Percentiles rank a stretch among this genome's conserved stretches.
These are phyloP conservation scores for Knoxia roxburghii DNA, from an alignment of 257 asterid genomes.

Conservation along the genomic window DNA sequence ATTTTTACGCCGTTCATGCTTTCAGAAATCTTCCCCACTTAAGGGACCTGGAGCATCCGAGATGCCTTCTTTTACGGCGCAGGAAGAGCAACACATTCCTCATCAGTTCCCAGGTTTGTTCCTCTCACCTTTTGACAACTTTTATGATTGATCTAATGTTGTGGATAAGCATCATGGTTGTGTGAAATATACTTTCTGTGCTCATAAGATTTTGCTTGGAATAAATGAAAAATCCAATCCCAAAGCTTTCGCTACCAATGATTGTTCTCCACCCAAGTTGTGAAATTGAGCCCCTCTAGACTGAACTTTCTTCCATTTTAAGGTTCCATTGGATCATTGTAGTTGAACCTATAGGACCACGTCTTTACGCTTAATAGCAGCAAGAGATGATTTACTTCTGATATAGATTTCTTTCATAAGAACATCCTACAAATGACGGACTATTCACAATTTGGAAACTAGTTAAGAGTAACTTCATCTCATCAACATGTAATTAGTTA, in stretches of 20 bases:
- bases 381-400: not conserved
- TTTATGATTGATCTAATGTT: not conserved
- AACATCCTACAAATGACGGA: not conserved
- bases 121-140: not conserved
- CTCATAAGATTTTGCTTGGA: not conserved
- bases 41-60: conserved; percentile 41
- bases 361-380: not conserved
- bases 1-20: conserved; percentile 3
- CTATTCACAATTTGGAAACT: not conserved
- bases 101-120: conserved; percentile 60
- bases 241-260: not conserved
- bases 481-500: too few species aligned
- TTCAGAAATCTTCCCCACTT: conserved; percentile 40
- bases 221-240: not conserved
- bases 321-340: not conserved
- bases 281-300: not conserved
- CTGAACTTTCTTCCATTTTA: not conserved
- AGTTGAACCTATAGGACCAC: not conserved
- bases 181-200: not conserved
- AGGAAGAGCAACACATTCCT: conserved; percentile 34
- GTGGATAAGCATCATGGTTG: not conserved
- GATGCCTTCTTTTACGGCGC: conserved; percentile 37
- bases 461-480: not conserved
- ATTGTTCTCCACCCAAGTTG: not conserved
- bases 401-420: not conserved